Percentiles rank a stretch among this genome's conserved stretches.
These are phyloP conservation scores for Tricholomella constricta DNA, from an alignment of 768 basidiomycete species.

Conservation along the genomic window DNA sequence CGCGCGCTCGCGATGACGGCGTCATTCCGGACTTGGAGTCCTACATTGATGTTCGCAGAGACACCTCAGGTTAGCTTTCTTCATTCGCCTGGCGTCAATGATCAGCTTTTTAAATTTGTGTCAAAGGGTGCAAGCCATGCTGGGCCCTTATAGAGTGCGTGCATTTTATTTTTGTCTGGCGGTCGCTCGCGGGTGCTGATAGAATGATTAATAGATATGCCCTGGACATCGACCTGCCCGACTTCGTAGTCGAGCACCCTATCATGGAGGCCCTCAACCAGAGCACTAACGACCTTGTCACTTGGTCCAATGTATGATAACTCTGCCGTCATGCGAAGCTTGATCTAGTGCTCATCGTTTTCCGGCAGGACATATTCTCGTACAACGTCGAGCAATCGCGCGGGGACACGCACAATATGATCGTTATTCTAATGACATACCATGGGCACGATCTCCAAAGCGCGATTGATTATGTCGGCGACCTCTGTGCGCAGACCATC, in stretches of 20 bases:
- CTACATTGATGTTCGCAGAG: conserved; percentile 70
- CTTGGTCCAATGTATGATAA: conserved; percentile 76
- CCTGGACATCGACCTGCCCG: conserved; percentile 68
- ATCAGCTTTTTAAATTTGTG: background rate
- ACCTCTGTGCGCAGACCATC: conserved; percentile 58
- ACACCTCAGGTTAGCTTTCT: conserved; percentile 59
- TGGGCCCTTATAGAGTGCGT: conserved; percentile 74
- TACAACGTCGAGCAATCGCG: conserved; percentile 76
- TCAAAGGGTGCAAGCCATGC: conserved; percentile 63
- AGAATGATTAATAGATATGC: conserved; percentile 1
- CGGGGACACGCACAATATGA: conserved; percentile 71
- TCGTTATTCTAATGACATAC: conserved; percentile 67
- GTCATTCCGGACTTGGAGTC: conserved; percentile 70
- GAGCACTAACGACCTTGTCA: conserved; percentile 74
- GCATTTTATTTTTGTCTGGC: background rate
- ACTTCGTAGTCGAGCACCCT: conserved; percentile 68
- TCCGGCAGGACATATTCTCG: conserved; percentile 66
- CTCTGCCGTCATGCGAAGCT: background rate
- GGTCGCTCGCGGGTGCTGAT: background rate
- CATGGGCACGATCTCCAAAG: conserved; percentile 58
- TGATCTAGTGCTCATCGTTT: conserved; percentile 1
- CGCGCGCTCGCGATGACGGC: conserved; percentile 53
- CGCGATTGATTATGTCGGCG: conserved; percentile 66
- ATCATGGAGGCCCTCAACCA: conserved; percentile 61
- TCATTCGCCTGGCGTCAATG: background rate